Conservation (phyloP, 2,329 filamentous ascomycete genomes). For the Microsporum ferrugineum region DNA sequence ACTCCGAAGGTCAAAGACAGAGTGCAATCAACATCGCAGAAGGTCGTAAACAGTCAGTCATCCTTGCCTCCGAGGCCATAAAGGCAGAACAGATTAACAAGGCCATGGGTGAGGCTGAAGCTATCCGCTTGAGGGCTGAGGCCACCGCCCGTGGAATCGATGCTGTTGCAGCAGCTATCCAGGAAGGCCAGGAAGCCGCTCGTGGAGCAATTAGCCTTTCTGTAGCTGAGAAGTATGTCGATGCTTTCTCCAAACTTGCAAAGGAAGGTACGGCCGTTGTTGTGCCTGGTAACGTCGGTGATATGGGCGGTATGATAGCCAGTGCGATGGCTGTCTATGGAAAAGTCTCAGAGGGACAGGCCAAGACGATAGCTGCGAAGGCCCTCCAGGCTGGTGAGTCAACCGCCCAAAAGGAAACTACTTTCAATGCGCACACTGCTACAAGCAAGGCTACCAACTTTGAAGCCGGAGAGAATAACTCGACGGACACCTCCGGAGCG, state of each 20-base stretch:
- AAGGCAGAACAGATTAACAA: slow-evolving; percentile 85
- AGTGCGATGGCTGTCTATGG: slow-evolving; percentile 91
- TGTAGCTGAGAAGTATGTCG: slow-evolving; percentile 96
- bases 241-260: slow-evolving; percentile 81
- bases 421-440: slow-evolving; percentile 9
- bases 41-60: slow-evolving; percentile 92
- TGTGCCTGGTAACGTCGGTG: slow-evolving; percentile 91
- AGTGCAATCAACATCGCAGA: slow-evolving; percentile 98
- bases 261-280: slow-evolving; percentile 93
- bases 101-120: slow-evolving; percentile 85
- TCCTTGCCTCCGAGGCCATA: slow-evolving; percentile 86
- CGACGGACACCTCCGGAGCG: slow-evolving; percentile 9
- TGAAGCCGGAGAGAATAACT: slow-evolving; percentile 11
- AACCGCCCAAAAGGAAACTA: slow-evolving; percentile 7
- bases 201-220: slow-evolving; percentile 74
- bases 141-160: slow-evolving; percentile 86
- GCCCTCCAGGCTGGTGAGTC: slow-evolving; percentile 21
- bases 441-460: slow-evolving; percentile 6
- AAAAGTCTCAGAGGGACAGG: slow-evolving; percentile 75
- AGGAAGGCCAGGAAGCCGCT: slow-evolving; percentile 60
- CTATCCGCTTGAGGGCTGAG: slow-evolving; percentile 71
- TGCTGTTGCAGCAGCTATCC: slow-evolving; percentile 65
- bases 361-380: slow-evolving; percentile 46
- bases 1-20: slow-evolving; percentile 93
- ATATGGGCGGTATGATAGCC: slow-evolving; percentile 93